Base-by-base conservation (phyloP, 2,329 filamentous ascomycete species). In the Penicillium sp. region DNA sequence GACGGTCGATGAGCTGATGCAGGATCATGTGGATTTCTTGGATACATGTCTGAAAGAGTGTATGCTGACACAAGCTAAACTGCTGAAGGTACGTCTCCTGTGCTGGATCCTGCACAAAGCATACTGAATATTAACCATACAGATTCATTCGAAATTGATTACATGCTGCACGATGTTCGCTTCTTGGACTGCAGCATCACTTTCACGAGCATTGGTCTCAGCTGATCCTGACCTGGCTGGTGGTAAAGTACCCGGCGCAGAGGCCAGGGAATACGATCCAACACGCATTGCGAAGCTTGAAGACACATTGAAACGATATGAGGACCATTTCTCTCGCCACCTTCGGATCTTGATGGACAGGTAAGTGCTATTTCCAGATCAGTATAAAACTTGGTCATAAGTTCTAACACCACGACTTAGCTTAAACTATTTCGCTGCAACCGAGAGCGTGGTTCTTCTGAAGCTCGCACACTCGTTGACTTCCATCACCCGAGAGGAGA, bases 11-110 rank as follows among this genome's bases (percentile, higher is more conserved):
- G 90, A 97, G 73, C 74, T 99, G 65, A 99, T 99, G 93, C 89
- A 97, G 73, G 91, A 97, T 65, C 93, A 99, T 72, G 91, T 99
- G 52, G 93, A 97, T 72, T 99, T 99, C 69, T 75, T 99, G 40
- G 93, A 96, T 62, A 97, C 93, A 3, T 99, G 93, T 68, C 77
- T 99, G 63, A 99, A 97, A 73, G 93, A 97, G 73, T 97, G 93
- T 75, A 97, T 97, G 90, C 79, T 99, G 57, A 99, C 93, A 16
- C 96, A 99, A 69, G 89, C 89, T 66, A 96, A 95, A 74, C 79
- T 99, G 6, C 75, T 99, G 5, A 86, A 89, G 72, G 92, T 95
- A 79, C 57, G 77, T 70, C 11, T 31, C 6, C 11, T 8, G 0
- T 47, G 43, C 14, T 30, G 10, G 10, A 31, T 14, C 10, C 9